Evolutionary conservation across 2,329 filamentous ascomycete genomes (phyloP), one percentile per base, ranked within the genome.

Genomic region (Xylaria hypoxylon): DNA sequence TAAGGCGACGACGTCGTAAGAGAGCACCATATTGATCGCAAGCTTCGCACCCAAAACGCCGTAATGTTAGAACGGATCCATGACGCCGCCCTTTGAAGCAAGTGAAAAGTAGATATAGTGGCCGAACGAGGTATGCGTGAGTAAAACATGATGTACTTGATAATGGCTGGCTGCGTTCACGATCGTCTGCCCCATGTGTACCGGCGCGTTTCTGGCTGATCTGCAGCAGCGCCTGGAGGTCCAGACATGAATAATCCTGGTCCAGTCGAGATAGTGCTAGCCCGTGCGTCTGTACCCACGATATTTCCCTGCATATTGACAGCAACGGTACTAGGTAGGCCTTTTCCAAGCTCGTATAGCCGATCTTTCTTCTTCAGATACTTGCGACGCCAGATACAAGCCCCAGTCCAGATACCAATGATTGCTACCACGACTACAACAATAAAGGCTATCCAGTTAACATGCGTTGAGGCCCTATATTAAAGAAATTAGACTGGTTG

Each of bases 381-480:
- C 71, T 90, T 89, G 64, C 89, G 88, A 71, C 92, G 91, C 80
- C 92, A 88, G 77, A 91, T 86, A 74, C 89, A 87, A 44, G 90
- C 90, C 19, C 87, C 84, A 44, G 90, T 80, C 84, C 90, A 91
- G 73, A 93, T 86, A 64, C 83, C 83, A 15, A 85, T 80, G 68
- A 96, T 91, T 59, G 83, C 90, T 66, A 95, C 82, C 48, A 90
- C 85, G 31, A 96, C 84, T 68, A 95, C 82, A 70, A 93, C 89
- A 59, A 96, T 84, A 85, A 96, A 93, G 68, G 95, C 84, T 51
- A 96, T 87, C 92, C 92, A 97, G 81, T 89, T 85, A 82, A 87
- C 93, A 78, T 95, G 92, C 31, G 82, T 84, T 7, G 85, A 84
- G 56, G 92, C 80, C 91, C 91, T 93, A 68, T 24, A 22, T 35